Percentiles rank a stretch among this genome's conserved stretches.
These are phyloP conservation scores for Acacia crassicarpa DNA, from an alignment of 306 rosid species.

Conservation along the genomic window DNA sequence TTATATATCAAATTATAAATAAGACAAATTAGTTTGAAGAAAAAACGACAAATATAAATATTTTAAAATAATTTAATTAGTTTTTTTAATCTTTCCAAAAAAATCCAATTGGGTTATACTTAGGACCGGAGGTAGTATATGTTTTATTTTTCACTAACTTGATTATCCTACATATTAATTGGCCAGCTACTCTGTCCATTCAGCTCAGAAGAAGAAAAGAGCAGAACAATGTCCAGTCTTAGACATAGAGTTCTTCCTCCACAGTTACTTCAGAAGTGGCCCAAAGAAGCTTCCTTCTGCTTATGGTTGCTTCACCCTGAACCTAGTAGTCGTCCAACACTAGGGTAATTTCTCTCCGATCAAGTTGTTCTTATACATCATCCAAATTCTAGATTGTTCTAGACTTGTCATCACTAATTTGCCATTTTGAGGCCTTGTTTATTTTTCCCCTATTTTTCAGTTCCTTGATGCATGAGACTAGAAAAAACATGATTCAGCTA, in stretches of 20 bases:
- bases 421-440: background rate
- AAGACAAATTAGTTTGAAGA: no score
- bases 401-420: background rate
- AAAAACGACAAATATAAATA: no score
- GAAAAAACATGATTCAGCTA: slow-evolving; percentile 1
- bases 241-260: slow-evolving; percentile 98
- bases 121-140: background rate
- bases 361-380: slow-evolving; percentile 14
- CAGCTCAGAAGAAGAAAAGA: slow-evolving; percentile 81
- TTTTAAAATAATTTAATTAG: no score
- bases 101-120: no score
- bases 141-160: slow-evolving; percentile 37
- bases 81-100: no score
- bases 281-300: slow-evolving; percentile 97
- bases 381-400: slow-evolving; percentile 17
- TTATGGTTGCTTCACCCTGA: slow-evolving; percentile 92
- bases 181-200: slow-evolving; percentile 85
- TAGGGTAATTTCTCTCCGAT: slow-evolving; percentile 54
- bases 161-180: slow-evolving; percentile 40
- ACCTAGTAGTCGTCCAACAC: slow-evolving; percentile 76
- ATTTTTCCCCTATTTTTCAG: background rate
- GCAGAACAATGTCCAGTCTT: slow-evolving; percentile 82
- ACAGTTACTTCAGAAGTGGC: slow-evolving; percentile 85
- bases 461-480: slow-evolving; percentile 1
- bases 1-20: no score